Base-by-base conservation (phyloP, 2,329 filamentous ascomycete genomes). In the Colletotrichum cereale region DNA sequence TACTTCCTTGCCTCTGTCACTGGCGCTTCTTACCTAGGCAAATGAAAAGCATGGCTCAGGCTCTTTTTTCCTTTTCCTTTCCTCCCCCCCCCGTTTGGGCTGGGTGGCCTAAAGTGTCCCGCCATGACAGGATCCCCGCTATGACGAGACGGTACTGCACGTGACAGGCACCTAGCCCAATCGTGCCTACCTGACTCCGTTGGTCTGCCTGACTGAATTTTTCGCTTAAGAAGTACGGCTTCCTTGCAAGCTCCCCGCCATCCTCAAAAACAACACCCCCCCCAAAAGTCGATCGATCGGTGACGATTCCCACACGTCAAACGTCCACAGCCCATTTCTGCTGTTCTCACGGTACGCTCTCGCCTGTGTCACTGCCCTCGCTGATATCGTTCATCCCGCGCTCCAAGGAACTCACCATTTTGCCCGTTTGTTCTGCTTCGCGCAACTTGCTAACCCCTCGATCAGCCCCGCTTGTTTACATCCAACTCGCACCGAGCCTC, bases 391-490 rank as follows among this genome's bases (percentile, higher is more conserved):
- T 50, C 61, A 63, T 56, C 72, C 63, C 66, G 66, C 57, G 44
- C 74, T 67, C 60, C 72, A 65, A 67, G 62, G 8, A 29, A 31
- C 24, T 31, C 55, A 47, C 64, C 53, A 70, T 36, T 36, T n/a
- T 29, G 36, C 38, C 18, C 21, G 12, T 67, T 55, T 36, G 31
- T 48, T n/a, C 38, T 38, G 52, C 56, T 52, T 68, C 53, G 68
- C 65, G 68, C 68, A 53, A 56, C 42, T 58, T 64, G 58, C 73
- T 73, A 74, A 73, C 60, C 57, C 65, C 63, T 64, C 56, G 56
- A 66, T 57, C 73, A 74, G 71, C 82, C 80, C 82, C 83, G 81
- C 83, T 82, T 86, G 84, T 85, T 86, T 84, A 84, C 83, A 81
- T 82, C 80, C 78, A 76, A 78, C 76, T 72, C 48, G 75, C 76